These are phyloP conservation scores for Hapsidospora chrysogenum DNA, from an alignment of 495 filamentous ascomycete genomes.

Conservation along the genomic window DNA sequence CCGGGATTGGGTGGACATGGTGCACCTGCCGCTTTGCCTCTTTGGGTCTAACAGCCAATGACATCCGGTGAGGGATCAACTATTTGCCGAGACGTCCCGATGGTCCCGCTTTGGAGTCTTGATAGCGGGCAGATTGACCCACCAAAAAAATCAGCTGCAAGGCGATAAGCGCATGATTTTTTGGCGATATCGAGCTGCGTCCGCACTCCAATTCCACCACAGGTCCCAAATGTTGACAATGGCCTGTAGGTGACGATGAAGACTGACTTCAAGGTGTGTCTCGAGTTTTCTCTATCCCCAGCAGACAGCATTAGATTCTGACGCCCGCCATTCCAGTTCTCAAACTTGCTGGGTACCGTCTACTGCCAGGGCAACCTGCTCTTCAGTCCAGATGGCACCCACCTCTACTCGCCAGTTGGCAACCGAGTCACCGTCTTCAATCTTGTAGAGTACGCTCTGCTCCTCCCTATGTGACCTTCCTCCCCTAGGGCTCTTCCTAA, in stretches of 20 bases:
- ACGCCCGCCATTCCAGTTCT: conserved; percentile 41
- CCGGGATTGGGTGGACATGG: too few relatives aligned
- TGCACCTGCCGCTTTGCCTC: too few relatives aligned
- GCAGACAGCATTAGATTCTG: not conserved
- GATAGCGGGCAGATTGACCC: too few relatives aligned
- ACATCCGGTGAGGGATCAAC: too few relatives aligned
- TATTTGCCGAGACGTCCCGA: too few relatives aligned
- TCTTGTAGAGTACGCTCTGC: conserved; percentile 61
- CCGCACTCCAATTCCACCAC: not conserved
- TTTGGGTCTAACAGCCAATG: too few relatives aligned
- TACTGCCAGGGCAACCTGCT: conserved; percentile 94
- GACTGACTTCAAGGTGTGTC: conserved; percentile 75
- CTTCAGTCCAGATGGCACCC: conserved; percentile 92
- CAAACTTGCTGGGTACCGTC: conserved; percentile 89
- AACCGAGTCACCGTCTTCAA: conserved; percentile 94
- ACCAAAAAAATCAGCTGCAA: conserved; percentile 2
- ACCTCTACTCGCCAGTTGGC: conserved; percentile 90
- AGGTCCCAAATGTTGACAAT: conserved; percentile 1
- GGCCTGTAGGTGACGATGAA: conserved; percentile 50
- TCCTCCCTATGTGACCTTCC: too few relatives aligned
- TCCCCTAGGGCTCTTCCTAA: too few relatives aligned
- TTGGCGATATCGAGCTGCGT: conserved; percentile 1
- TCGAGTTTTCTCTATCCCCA: not conserved
- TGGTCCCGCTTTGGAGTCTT: too few relatives aligned
- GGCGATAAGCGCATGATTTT: conserved; percentile 4